Conservation (phyloP, 2,329 filamentous ascomycete species). For the Fusarium ambrosium region DNA sequence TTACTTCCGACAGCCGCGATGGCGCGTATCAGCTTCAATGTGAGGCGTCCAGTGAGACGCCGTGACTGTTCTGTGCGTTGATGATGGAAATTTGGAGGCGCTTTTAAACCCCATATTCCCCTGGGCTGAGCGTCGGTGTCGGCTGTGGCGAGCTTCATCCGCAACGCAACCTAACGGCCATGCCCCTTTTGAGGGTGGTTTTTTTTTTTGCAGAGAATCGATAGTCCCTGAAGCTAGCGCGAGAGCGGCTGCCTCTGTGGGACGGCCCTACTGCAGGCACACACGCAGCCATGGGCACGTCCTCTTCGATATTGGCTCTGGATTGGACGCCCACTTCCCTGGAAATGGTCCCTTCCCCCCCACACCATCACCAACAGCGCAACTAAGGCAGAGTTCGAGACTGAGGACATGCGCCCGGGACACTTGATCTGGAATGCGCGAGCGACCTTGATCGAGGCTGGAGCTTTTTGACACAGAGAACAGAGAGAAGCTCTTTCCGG, state of each 20-base stretch:
- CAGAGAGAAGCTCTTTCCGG: conserved; percentile 27
- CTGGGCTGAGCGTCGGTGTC: conserved; percentile 11
- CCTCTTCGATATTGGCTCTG: conserved; percentile 18
- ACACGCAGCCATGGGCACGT: conserved; percentile 28
- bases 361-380: conserved; percentile 10
- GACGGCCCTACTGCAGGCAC: conserved; percentile 36
- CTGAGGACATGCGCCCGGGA: conserved; percentile 25
- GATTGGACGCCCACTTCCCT: conserved; percentile 9
- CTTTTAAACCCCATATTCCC: background rate
- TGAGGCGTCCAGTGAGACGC: conserved; percentile 31
- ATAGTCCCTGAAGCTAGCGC: conserved; percentile 43
- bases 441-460: conserved; percentile 4
- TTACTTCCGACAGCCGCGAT: conserved; percentile 4
- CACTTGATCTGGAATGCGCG: conserved; percentile 37
- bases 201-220: conserved; percentile 23
- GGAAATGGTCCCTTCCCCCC: background rate
- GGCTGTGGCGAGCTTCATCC: conserved; percentile 29
- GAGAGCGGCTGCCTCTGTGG: conserved; percentile 8
- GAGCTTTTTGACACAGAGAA: background rate
- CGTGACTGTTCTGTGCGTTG: conserved; percentile 8
- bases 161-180: background rate
- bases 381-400: conserved; percentile 11
- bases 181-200: conserved; percentile 3
- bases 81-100: conserved; percentile 18
- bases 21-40: conserved; percentile 8